phyloP scores from a whole-genome alignment of 2,329 filamentous ascomycete species.

The Raffaelea deltoideospora region DNA sequence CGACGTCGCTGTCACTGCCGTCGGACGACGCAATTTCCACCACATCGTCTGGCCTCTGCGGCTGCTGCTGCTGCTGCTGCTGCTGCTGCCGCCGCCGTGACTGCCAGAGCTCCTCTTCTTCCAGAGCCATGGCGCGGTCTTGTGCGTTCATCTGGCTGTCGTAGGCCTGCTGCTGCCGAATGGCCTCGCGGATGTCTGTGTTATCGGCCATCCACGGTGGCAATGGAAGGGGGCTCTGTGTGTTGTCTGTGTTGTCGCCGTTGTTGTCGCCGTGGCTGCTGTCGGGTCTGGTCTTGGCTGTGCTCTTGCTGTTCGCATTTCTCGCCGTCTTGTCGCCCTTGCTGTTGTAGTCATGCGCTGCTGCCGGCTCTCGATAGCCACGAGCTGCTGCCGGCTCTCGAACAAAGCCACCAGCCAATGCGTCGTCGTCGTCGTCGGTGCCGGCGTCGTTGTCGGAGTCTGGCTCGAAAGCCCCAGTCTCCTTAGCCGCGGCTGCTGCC shows the following conservation, averaged over 20 bases:
- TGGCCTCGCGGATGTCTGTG: constrained; percentile 48
- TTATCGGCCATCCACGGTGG: constrained; percentile 61
- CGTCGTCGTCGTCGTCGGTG: too few relatives aligned
- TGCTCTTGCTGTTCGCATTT: not conserved
- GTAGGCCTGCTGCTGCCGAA: constrained; percentile 40
- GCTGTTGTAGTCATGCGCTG: too few relatives aligned
- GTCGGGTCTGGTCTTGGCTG: constrained; percentile 14
- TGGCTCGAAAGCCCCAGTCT: constrained; percentile 13
- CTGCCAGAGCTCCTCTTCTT: constrained; percentile 36
- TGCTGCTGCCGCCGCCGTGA: too few relatives aligned
- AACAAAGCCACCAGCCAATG: constrained; percentile 53
- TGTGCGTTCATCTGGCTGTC: constrained; percentile 50
- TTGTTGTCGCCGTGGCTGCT: constrained; percentile 11
- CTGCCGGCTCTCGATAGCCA: too few relatives aligned
- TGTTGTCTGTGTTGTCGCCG: constrained; percentile 19
- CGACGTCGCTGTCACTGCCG: constrained; percentile 40
- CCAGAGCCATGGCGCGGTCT: constrained; percentile 39
- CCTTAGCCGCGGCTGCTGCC: constrained; percentile 1
- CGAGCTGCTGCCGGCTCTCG: too few relatives aligned
- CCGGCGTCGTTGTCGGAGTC: constrained; percentile 23
- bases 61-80: too few relatives aligned
- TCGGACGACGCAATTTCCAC: constrained; percentile 47
- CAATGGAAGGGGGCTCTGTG: constrained; percentile 35
- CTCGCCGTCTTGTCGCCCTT: too few relatives aligned
- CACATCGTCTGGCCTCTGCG: constrained; percentile 26